phyloP scores from a whole-genome alignment of 345 rosid genomes.

The Abelmoschus esculentus region DNA sequence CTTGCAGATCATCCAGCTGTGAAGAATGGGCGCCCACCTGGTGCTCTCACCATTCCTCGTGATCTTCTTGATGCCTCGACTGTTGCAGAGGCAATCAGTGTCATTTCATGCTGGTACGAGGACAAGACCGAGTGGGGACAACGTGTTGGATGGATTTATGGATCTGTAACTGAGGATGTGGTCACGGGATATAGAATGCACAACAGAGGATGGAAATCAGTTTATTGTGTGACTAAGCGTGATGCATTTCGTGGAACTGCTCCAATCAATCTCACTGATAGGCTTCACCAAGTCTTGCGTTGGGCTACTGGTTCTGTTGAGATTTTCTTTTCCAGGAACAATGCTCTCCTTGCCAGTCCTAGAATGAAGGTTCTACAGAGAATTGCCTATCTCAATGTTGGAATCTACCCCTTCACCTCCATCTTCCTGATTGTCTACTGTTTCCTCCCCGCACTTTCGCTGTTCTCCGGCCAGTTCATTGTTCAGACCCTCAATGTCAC shows the following conservation, averaged over 20 bases:
- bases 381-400: conserved; percentile 86
- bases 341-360: conserved; percentile 78
- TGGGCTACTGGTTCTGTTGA: conserved; percentile 99
- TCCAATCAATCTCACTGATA: conserved; percentile 89
- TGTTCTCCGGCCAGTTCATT: conserved; percentile 95
- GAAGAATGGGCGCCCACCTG: conserved; percentile 89
- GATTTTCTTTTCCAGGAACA: conserved; percentile 95
- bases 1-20: conserved; percentile 93
- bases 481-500: conserved; percentile 75
- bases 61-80: conserved; percentile 92
- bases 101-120: conserved; percentile 98
- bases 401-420: conserved; percentile 95
- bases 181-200: conserved; percentile 99
- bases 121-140: conserved; percentile 99
- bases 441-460: conserved; percentile 91
- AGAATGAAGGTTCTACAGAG: conserved; percentile 89
- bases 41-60: conserved; percentile 84
- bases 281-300: conserved; percentile 95
- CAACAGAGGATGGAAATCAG: conserved; percentile 97
- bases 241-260: conserved; percentile 97
- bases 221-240: conserved; percentile 92
- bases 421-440: conserved; percentile 93
- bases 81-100: conserved; percentile 95
- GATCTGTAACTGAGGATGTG: conserved; percentile 98
- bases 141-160: conserved; percentile 96